Evolutionary conservation across 2,329 filamentous ascomycete species (phyloP), one percentile per base, ranked within the genome.

Genomic region (Venturia nashicola): DNA sequence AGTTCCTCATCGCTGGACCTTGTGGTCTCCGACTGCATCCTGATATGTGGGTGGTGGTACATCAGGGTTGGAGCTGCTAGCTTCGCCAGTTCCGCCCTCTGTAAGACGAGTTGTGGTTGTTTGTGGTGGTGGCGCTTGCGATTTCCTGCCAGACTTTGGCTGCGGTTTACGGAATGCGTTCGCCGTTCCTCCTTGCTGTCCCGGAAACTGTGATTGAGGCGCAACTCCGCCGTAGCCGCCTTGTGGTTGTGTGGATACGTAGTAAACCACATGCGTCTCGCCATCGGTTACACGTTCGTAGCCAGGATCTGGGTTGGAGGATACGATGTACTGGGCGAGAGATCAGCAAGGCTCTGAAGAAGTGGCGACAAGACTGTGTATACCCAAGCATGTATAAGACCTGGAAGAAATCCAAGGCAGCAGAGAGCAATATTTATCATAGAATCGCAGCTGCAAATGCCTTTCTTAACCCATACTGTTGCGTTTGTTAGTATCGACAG

Each of bases 381-480:
- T 60, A 64, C 62, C 65, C 94, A 97, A 67, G 92, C 85, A 79
- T 99, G 94, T 2, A 99, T 79, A 61, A 97, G 87, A 66, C 93
- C 93, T 23, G 93, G 93, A 66, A 97, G 76, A 70, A 76, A 73
- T 67, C 72, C 75, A 65, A 76, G 74, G 66, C 72, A 75, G 73
- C 89, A 94, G 71, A 97, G 90, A 59, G 92, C 87, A 75, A 97
- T 87, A 80, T 99, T 99, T 80, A 99, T 96, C 71, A 97, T 72
- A 9, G 89, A 93, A 78, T 97, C 94, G 65, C 87, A 91, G 67
- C 87, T 89, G 81, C 94, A 99, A 77, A 99, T 82, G 68, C 94
- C 94, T 71, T 88, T 81, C 79, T 97, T 99, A 66, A 99, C 90
- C 94, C 94, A 99, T 71, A 99, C 94, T 91, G 71, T 69, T 48